Conservation (phyloP, 768 basidiomycete genomes). For the Butyriboletus loyo region DNA sequence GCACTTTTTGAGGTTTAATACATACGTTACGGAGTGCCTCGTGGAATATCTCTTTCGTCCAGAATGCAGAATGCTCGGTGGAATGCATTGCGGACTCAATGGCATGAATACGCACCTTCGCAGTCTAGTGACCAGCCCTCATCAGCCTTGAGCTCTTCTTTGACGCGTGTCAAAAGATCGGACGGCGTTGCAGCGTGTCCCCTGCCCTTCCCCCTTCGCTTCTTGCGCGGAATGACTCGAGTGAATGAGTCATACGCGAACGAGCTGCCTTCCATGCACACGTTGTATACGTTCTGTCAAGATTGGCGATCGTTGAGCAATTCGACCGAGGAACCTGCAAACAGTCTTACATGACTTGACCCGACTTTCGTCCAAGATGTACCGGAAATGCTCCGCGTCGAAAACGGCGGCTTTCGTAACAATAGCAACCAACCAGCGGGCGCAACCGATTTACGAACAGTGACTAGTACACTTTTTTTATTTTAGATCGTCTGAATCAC, state of each 20-base stretch:
- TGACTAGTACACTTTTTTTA: no score
- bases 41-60: slow-evolving; percentile 35
- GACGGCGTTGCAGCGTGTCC: slow-evolving; percentile 34
- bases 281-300: background rate
- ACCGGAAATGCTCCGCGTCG: no score
- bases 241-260: slow-evolving; percentile 50
- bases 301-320: background rate
- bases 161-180: slow-evolving; percentile 40
- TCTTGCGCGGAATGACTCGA: slow-evolving; percentile 50
- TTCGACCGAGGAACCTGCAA: background rate
- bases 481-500: slow-evolving; percentile 52
- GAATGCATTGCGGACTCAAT: slow-evolving; percentile 6
- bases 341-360: background rate
- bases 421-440: no score
- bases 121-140: slow-evolving; percentile 55
- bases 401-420: no score
- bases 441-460: background rate
- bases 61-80: background rate
- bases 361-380: no score
- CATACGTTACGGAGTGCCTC: slow-evolving; percentile 29
- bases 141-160: slow-evolving; percentile 43
- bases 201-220: slow-evolving; percentile 38
- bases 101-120: slow-evolving; percentile 45
- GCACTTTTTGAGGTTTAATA: slow-evolving; percentile 33
- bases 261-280: slow-evolving; percentile 10